Evolutionary conservation across 331 rosid genomes (phyloP).

Genomic region (Stylosanthes scabra): DNA sequence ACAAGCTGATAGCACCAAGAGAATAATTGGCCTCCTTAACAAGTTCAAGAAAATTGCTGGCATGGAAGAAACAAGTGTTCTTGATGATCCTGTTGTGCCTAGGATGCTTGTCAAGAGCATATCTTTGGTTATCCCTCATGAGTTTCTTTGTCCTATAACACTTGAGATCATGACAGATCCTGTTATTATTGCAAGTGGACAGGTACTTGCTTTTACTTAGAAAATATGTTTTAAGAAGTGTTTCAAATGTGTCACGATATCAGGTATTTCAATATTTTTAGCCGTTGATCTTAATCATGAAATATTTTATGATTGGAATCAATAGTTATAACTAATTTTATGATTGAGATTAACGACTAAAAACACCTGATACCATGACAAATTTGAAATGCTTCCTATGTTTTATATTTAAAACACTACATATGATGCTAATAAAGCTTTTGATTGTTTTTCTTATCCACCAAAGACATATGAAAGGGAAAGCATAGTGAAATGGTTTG

Average conservation of each 20-base stretch:
- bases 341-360: too few relatives aligned
- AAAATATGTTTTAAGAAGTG: too few relatives aligned
- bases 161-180: slow-evolving; percentile 83
- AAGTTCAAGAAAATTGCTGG: slow-evolving; percentile 65
- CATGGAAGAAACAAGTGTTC: slow-evolving; percentile 60
- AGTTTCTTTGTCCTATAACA: slow-evolving; percentile 81
- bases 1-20: slow-evolving; percentile 49
- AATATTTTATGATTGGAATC: too few relatives aligned
- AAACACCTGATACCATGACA: too few relatives aligned
- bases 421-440: slow-evolving; percentile 5
- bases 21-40: slow-evolving; percentile 67
- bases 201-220: slow-evolving; percentile 39
- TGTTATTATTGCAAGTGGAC: slow-evolving; percentile 80
- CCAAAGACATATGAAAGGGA: slow-evolving; percentile 83
- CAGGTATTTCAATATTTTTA: too few relatives aligned
- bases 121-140: slow-evolving; percentile 82
- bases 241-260: too few relatives aligned
- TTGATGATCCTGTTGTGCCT: slow-evolving; percentile 55
- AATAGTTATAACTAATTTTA: too few relatives aligned
- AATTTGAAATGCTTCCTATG: too few relatives aligned
- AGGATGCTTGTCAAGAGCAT: slow-evolving; percentile 56
- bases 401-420: too few relatives aligned
- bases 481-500: slow-evolving; percentile 84
- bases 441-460: too few relatives aligned
- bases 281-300: too few relatives aligned